Percentiles rank a stretch among this genome's conserved stretches.
phyloP scores from a whole-genome alignment of 805 yeast species.

The fission yeast (Schizosaccharomyces pombe) region DNA sequence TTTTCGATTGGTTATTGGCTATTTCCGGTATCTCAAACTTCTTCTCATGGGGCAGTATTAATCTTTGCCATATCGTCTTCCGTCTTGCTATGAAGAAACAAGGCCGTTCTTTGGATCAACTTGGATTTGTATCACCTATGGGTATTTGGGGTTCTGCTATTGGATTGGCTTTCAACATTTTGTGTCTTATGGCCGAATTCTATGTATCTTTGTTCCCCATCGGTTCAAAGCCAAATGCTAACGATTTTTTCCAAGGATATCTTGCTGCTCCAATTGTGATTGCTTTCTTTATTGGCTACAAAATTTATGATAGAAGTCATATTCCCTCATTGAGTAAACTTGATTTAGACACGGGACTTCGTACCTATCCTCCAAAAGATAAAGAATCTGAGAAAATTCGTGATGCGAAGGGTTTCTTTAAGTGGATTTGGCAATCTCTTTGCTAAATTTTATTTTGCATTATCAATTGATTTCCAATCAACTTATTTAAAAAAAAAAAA shows the following conservation, averaged over 20 bases:
- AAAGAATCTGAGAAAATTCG: too few relatives aligned
- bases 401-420: too few relatives aligned
- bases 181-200: slow-evolving; percentile 53
- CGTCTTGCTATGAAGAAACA: slow-evolving; percentile 36
- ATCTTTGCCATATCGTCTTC: slow-evolving; percentile 44
- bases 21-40: slow-evolving; percentile 52
- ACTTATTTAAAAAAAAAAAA: too few relatives aligned
- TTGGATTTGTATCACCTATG: slow-evolving; percentile 39
- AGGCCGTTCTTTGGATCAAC: slow-evolving; percentile 39
- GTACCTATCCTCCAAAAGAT: too few relatives aligned
- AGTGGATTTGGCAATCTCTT: too few relatives aligned
- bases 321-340: not conserved
- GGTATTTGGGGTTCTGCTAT: slow-evolving; percentile 47
- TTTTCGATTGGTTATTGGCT: slow-evolving; percentile 59
- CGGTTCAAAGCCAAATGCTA: slow-evolving; percentile 19
- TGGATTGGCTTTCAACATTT: slow-evolving; percentile 33
- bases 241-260: slow-evolving; percentile 16
- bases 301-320: slow-evolving; percentile 14
- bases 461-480: too few relatives aligned
- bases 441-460: too few relatives aligned
- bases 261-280: slow-evolving; percentile 17
- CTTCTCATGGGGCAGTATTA: slow-evolving; percentile 59
- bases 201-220: slow-evolving; percentile 63
- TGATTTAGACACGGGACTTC: not conserved
- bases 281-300: slow-evolving; percentile 26